Base-by-base conservation (phyloP, 1,139 yeast species). In the Candida labiduridarum region DNA sequence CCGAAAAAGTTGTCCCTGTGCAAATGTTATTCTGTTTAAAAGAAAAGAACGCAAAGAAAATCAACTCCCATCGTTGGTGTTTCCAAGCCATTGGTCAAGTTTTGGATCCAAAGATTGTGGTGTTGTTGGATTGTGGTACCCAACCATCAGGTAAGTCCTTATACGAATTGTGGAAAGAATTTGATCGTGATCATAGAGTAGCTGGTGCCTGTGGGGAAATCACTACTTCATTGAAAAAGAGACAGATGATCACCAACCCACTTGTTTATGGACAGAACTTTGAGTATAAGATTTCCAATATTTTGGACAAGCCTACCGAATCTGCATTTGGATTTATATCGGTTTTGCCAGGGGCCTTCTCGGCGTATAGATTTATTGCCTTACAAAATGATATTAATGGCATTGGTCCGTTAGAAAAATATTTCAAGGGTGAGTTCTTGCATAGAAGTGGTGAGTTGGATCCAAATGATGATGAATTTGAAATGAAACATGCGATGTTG, bases 161-260 rank as follows among this genome's bases (percentile, higher is more conserved):
- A 50, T 76, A 76, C 56, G 78, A 76, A 55, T 66, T 76, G 53
- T 76, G 81, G 81, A 76, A 76, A 55, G 80, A 76, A 52, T 76
- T 76, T 52, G 79, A 75, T 55, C 64, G 68, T 49, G 80, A 76
- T 53, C 72, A 76, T n/a, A 70, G 67, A 51, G 80, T 76, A 19
- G 81, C 81, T 1, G 81, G 81, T 43, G 79, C 80, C 6, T 76
- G 80, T 70, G 81, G 81, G 22, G 81, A 76, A 56, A 76, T 76
- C 55, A 76, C 74, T 50, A 79, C 80, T 0, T 66, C 74, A 11
- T 67, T 76, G 56, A 67, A 67, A 46, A 73, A 71, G 52, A 58
- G 74, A 41, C 80, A 76, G 58, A 64, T 76, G 54, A 52, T 72
- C 35, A 74, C 79, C 31, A 76, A 76, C 55, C 81, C 81, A 12